A percentile compares a stretch with the other conserved stretches of the same genome.
These are phyloP conservation scores for Atkinsonella hypoxylon DNA, from an alignment of 2,329 filamentous ascomycete species.

Conservation along the genomic window DNA sequence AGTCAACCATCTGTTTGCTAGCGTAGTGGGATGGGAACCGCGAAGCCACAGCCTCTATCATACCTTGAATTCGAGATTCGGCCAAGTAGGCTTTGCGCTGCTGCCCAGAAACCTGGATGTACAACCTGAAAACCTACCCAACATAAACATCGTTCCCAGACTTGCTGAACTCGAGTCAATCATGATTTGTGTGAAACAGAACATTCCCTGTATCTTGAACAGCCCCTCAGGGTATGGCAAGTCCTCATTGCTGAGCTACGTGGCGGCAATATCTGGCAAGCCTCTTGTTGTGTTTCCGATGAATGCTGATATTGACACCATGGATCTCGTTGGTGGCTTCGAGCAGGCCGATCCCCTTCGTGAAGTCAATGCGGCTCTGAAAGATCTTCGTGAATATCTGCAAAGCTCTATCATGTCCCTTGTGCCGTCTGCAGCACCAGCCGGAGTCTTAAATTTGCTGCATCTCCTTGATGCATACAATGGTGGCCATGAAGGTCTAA, in stretches of 20 bases:
- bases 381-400: slow-evolving; percentile 37
- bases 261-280: slow-evolving; percentile 69
- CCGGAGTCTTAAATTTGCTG: slow-evolving; percentile 37
- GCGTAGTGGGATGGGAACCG: slow-evolving; percentile 45
- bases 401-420: slow-evolving; percentile 36
- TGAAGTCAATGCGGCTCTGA: slow-evolving; percentile 47
- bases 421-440: slow-evolving; percentile 34
- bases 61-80: slow-evolving; percentile 49
- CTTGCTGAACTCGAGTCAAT: slow-evolving; percentile 73
- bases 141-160: slow-evolving; percentile 38
- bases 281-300: slow-evolving; percentile 72
- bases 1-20: slow-evolving; percentile 53
- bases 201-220: slow-evolving; percentile 80
- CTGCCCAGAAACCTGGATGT: slow-evolving; percentile 46
- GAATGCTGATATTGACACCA: slow-evolving; percentile 91
- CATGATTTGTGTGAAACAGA: slow-evolving; percentile 74
- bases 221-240: slow-evolving; percentile 82
- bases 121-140: slow-evolving; percentile 39
- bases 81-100: slow-evolving; percentile 71
- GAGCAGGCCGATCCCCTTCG: slow-evolving; percentile 82
- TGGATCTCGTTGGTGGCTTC: slow-evolving; percentile 94
- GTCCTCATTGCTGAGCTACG: slow-evolving; percentile 63
- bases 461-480: slow-evolving; percentile 33
- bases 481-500: slow-evolving; percentile 26
- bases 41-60: slow-evolving; percentile 56